Conservation (phyloP, 306 rosid genomes). For the Ziziphus jujuba region DNA sequence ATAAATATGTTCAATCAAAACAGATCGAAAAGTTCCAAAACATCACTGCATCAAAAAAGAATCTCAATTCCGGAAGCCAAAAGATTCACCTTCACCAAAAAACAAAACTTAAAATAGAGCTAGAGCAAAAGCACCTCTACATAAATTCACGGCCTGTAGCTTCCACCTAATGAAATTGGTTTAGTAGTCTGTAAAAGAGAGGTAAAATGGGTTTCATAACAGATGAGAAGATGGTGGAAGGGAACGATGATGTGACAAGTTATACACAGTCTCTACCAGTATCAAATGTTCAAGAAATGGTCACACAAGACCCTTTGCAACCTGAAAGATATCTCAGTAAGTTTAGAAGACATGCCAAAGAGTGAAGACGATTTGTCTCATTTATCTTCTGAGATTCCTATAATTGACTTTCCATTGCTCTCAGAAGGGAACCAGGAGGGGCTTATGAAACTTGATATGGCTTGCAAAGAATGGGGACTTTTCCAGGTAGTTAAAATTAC, state of each 20-base stretch:
- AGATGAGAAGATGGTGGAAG: not conserved
- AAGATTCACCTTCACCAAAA: not conserved
- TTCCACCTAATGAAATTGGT: not conserved
- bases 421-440: conserved; percentile 33
- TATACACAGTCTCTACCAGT: conserved; percentile 32
- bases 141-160: not conserved
- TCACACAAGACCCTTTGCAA: conserved; percentile 25
- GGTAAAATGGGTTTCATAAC: conserved; percentile 21
- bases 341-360: conserved; percentile 23
- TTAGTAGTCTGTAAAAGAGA: not conserved
- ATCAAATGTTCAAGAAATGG: conserved; percentile 50
- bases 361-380: conserved; percentile 1
- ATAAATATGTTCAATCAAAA: not conserved
- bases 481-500: conserved; percentile 34
- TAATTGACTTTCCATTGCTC: conserved; percentile 36
- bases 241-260: conserved; percentile 17
- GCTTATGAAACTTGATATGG: conserved; percentile 35
- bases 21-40: not conserved
- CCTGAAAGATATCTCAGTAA: conserved; percentile 34
- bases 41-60: not conserved
- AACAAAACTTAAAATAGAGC: not conserved
- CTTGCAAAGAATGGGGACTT: conserved; percentile 48
- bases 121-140: not conserved
- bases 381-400: conserved; percentile 36
- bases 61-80: not conserved